Base-by-base conservation (phyloP, 106 monocot species). In the Allium sativum region DNA sequence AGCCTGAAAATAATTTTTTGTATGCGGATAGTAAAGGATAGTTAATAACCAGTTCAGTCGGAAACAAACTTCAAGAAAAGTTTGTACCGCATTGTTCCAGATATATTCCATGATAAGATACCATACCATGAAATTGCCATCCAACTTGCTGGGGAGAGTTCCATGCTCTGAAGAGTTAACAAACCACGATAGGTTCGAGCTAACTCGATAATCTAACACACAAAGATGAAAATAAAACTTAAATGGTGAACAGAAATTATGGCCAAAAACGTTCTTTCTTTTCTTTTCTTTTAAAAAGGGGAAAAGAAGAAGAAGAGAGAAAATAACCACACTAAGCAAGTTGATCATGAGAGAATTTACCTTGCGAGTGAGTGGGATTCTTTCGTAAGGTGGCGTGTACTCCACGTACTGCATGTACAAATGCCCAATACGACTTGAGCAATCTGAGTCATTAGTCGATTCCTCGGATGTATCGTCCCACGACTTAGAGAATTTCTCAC, bases 91-190 rank as follows among this genome's bases (percentile, higher is more conserved):
- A 31, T 31, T 31, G 31, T 31, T 31, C 31, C 31, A 31, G 31
- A 31, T 31, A 31, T 31, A 31, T 2, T 31, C 31, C 31, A 31
- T 31, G 47, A 56, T 7, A 59, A 51, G 21, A 51, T 20, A 6
- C 18, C 13, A 54, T 87, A 96, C 96, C 96, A 96, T 8, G 87
- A 84, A 58, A 96, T 76, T 42, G 96, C 75, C 87, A 96, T 82
- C 96, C 96, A 96, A 70, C 96, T 96, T 48, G 84, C 87, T 59
- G 96, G 96, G 15, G 87, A 82, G 53, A 96, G 87, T 52, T 96
- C 96, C 8, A 44, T 12, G 55, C 84, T 91, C 65, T 71, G 84
- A 19, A 91, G 76, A 42, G 77, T 73, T 44, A 54, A 73, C 79
- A 96, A 78, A 21, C 77, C 82, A 4, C 90, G 90, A 69, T 72